Conservation (phyloP, 2,329 filamentous ascomycete genomes). For the Blastomyces silverae region DNA sequence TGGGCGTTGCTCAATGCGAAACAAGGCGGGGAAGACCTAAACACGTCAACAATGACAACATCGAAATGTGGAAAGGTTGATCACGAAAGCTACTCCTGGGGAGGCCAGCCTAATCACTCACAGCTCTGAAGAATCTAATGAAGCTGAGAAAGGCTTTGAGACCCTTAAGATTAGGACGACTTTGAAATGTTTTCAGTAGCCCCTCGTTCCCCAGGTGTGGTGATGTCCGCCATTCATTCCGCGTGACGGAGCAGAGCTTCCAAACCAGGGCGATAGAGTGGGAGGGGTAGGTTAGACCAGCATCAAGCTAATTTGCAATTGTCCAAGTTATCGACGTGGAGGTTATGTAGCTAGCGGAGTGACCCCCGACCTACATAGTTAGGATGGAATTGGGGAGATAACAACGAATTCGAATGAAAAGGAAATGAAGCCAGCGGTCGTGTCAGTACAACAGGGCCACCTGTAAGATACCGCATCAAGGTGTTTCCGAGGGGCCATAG, state of each 20-base stretch:
- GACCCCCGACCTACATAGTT: not conserved
- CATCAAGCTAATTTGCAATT: not conserved
- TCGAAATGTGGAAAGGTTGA: not conserved
- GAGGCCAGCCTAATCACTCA: not conserved
- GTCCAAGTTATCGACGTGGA: conserved; percentile 8
- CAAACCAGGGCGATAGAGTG: not conserved
- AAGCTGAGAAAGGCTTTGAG: not conserved
- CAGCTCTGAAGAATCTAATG: not conserved
- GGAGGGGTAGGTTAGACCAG: not conserved
- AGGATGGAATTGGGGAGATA: not conserved
- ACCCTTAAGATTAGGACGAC: not conserved
- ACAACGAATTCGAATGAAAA: conserved; percentile 3
- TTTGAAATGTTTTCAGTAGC: not conserved
- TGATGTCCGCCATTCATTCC: not conserved
- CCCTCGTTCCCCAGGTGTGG: not conserved
- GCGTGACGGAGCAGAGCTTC: not conserved
- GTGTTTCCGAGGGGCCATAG: not conserved
- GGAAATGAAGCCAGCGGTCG: not conserved
- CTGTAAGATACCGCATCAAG: conserved; percentile 15
- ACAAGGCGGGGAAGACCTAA: conserved; percentile 5
- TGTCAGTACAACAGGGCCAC: conserved; percentile 16
- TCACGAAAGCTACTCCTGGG: not conserved
- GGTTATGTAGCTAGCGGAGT: not conserved
- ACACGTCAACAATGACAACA: conserved; percentile 12
- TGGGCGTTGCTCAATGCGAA: conserved; percentile 8